Percentiles rank a stretch among this genome's conserved stretches.
Conservation (phyloP, 2,329 filamentous ascomycete genomes). For the Bipolaris zeicola region DNA sequence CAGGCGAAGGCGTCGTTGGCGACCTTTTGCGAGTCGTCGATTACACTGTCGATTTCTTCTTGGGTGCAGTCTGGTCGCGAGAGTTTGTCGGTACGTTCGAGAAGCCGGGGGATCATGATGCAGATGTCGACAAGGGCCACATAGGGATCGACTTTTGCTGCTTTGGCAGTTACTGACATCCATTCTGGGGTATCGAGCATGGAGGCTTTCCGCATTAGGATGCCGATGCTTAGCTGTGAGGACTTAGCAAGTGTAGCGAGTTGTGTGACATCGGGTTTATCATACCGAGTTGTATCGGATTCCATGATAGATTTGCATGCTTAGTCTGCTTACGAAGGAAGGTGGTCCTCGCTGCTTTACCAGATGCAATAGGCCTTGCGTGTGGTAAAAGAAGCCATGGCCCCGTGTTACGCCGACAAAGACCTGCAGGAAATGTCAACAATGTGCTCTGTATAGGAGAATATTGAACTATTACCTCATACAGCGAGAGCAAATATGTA, state of each 20-base stretch:
- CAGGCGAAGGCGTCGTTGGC: constrained; percentile 36
- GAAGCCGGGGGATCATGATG: constrained; percentile 42
- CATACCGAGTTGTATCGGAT: constrained; percentile 45
- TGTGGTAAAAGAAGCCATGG: constrained; percentile 47
- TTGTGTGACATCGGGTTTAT: not conserved
- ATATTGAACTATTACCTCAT: constrained; percentile 32
- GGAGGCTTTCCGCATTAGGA: constrained; percentile 43
- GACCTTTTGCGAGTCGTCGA: constrained; percentile 34
- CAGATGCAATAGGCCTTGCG: constrained; percentile 43
- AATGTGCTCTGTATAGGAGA: not conserved
- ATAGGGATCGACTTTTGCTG: constrained; percentile 41
- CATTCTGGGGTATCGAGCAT: constrained; percentile 43
- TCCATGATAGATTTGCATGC: constrained; percentile 43
- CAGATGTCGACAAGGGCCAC: constrained; percentile 42
- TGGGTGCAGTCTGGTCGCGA: not conserved
- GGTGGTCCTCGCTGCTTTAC: constrained; percentile 40
- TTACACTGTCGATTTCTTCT: constrained; percentile 31
- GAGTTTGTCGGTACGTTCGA: constrained; percentile 41
- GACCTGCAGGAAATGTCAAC: constrained; percentile 27
- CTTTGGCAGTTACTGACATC: constrained; percentile 39
- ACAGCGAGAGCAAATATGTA: constrained; percentile 43
- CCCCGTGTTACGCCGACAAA: constrained; percentile 44
- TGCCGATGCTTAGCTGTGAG: constrained; percentile 41
- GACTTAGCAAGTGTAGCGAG: constrained; percentile 11
- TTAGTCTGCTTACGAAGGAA: constrained; percentile 37